phyloP scores from a whole-genome alignment of 306 rosid genomes.

The Dalbergia cultrata region DNA sequence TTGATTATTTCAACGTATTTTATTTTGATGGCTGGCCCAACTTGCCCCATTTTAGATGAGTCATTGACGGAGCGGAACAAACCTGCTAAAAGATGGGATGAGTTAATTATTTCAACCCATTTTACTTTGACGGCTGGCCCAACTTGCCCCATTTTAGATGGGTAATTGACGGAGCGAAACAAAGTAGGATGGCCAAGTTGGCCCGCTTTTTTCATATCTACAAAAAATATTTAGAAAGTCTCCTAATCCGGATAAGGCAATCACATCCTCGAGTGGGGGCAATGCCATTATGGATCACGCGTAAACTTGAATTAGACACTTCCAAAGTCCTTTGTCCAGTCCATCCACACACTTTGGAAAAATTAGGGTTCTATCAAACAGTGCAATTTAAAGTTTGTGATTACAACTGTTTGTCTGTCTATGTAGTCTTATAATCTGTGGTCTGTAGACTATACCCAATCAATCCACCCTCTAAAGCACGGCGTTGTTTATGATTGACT shows the following conservation, averaged over 20 bases:
- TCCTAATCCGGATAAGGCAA: slow-evolving; percentile 49
- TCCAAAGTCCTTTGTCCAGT: slow-evolving; percentile 40
- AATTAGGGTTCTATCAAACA: slow-evolving; percentile 31
- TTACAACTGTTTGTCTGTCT: slow-evolving; percentile 47
- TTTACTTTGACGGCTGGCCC: no score
- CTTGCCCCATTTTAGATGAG: no score
- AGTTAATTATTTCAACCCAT: no score
- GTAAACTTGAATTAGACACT: slow-evolving; percentile 45
- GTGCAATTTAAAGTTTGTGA: slow-evolving; percentile 56
- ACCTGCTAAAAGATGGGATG: no score
- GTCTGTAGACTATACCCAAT: slow-evolving; percentile 18
- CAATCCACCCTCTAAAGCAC: not conserved
- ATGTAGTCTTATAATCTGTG: slow-evolving; percentile 18
- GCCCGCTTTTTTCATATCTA: no score
- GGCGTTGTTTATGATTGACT: slow-evolving; percentile 1
- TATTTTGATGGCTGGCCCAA: no score
- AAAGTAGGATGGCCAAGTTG: no score
- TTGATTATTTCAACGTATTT: no score
- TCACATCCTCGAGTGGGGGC: slow-evolving; percentile 49
- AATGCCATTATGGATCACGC: slow-evolving; percentile 50
- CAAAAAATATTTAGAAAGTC: not conserved
- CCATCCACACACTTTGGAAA: slow-evolving; percentile 35
- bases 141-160: no score
- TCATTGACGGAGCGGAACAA: no score
- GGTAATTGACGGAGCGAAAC: no score